These are phyloP conservation scores for Penicillium coprophilum DNA, from an alignment of 495 filamentous ascomycete genomes.

Conservation along the genomic window DNA sequence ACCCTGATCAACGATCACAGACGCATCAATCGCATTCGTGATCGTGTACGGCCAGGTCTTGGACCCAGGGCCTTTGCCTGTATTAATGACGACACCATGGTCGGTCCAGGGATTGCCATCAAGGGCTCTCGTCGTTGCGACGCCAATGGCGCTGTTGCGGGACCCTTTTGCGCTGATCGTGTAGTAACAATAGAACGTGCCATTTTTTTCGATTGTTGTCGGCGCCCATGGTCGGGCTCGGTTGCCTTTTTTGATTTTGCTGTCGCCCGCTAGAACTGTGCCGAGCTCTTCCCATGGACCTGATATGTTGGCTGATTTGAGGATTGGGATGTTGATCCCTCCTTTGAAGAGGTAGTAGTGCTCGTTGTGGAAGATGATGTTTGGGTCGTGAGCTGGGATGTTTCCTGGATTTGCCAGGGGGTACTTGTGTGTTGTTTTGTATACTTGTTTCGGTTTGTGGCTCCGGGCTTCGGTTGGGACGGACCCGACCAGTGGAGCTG, in stretches of 20 bases:
- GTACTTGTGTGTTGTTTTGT: conserved; percentile 32
- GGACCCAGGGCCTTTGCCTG: conserved; percentile 30
- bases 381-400: conserved; percentile 42
- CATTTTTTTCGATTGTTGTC: conserved; percentile 56
- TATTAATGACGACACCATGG: conserved; percentile 47
- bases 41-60: conserved; percentile 51
- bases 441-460: conserved; percentile 20
- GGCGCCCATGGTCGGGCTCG: conserved; percentile 57
- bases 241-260: conserved; percentile 39
- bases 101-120: conserved; percentile 58
- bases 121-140: conserved; percentile 62
- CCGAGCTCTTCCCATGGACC: conserved; percentile 46
- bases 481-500: conserved; percentile 9
- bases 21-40: conserved; percentile 74
- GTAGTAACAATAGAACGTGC: conserved; percentile 72
- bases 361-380: conserved; percentile 34
- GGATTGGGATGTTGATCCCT: conserved; percentile 30
- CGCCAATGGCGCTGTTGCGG: conserved; percentile 64
- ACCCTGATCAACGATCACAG: conserved; percentile 51
- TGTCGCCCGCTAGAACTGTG: conserved; percentile 38
- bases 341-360: conserved; percentile 45
- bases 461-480: conserved; percentile 12
- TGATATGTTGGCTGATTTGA: conserved; percentile 34
- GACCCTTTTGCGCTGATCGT: conserved; percentile 61
- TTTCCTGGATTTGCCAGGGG: conserved; percentile 40